Percentiles rank a stretch among this genome's conserved stretches.
Evolutionary conservation across 495 filamentous ascomycete species (phyloP).

Genomic region (Hypomontagnella submonticulosa): DNA sequence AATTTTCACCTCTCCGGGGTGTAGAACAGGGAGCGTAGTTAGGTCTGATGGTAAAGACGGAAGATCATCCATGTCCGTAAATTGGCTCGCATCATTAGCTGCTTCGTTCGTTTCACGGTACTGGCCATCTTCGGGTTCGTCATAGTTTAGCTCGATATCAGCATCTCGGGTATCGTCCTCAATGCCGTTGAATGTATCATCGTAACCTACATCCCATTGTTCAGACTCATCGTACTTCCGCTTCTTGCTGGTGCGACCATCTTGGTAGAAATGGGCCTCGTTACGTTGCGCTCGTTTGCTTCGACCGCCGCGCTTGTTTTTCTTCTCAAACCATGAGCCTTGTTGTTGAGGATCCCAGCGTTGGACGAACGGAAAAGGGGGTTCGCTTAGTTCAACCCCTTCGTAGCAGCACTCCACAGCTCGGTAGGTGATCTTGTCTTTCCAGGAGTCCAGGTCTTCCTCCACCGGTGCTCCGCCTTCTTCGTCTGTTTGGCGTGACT

Average conservation of each 20-base stretch:
- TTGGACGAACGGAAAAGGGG: constrained; percentile 90
- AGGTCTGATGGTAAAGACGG: constrained; percentile 74
- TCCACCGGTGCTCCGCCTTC: constrained; percentile 16
- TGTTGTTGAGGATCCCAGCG: constrained; percentile 85
- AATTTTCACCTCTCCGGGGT: constrained; percentile 60
- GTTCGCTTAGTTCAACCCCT: constrained; percentile 76
- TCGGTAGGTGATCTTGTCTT: constrained; percentile 71
- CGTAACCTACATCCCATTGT: constrained; percentile 43
- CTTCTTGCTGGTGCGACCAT: constrained; percentile 62
- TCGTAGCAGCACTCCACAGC: constrained; percentile 87
- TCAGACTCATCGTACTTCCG: constrained; percentile 59
- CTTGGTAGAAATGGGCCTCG: constrained; percentile 52
- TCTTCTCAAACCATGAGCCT: constrained; percentile 45
- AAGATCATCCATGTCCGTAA: constrained; percentile 65
- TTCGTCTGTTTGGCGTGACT: constrained; percentile 1
- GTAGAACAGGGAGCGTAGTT: constrained; percentile 64
- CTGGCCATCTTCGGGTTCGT: constrained; percentile 52
- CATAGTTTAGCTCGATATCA: constrained; percentile 64
- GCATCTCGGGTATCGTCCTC: constrained; percentile 42
- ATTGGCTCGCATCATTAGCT: constrained; percentile 47
- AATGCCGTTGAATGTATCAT: constrained; percentile 41
- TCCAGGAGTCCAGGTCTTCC: constrained; percentile 69
- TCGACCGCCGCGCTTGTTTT: constrained; percentile 50
- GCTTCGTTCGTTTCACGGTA: constrained; percentile 41
- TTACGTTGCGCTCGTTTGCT: constrained; percentile 55